These are phyloP conservation scores for Candida coleopterorum DNA, from an alignment of 805 yeast genomes.

Conservation along the genomic window DNA sequence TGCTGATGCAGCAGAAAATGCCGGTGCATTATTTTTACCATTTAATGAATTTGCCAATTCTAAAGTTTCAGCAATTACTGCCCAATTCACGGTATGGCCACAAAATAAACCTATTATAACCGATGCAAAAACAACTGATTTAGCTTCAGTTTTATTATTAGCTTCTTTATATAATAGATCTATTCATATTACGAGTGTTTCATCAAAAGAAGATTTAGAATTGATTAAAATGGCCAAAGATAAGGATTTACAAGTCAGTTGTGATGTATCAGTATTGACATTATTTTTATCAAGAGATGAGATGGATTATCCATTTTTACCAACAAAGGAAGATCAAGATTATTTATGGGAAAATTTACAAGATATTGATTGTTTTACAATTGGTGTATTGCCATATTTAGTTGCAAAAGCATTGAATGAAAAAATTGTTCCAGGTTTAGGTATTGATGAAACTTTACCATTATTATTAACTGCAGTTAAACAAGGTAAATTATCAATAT, in stretches of 20 bases:
- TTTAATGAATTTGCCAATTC: conserved; percentile 65
- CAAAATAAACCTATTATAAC: conserved; percentile 77
- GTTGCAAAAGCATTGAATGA: conserved; percentile 64
- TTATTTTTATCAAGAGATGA: conserved; percentile 72
- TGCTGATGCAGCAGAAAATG: conserved; percentile 56
- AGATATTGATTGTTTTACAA: conserved; percentile 78
- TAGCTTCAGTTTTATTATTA: conserved; percentile 86
- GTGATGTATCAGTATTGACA: conserved; percentile 81
- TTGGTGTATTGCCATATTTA: conserved; percentile 73
- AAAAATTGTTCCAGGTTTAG: conserved; percentile 64
- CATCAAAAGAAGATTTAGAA: conserved; percentile 74
- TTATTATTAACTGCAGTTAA: conserved; percentile 75
- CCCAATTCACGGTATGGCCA: conserved; percentile 84
- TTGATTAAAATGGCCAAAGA: conserved; percentile 81
- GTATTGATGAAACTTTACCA: conserved; percentile 77
- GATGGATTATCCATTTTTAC: conserved; percentile 68
- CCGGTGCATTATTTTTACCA: conserved; percentile 79
- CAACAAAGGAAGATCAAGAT: conserved; percentile 74
- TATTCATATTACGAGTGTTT: conserved; percentile 85
- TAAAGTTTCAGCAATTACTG: conserved; percentile 72
- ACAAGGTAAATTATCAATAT: conserved; percentile 64
- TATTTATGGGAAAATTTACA: conserved; percentile 75
- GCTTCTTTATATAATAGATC: conserved; percentile 83
- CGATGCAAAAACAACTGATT: conserved; percentile 86
- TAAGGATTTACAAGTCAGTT: conserved; percentile 76